phyloP scores from a whole-genome alignment of 176 grass and related monocot genomes.

The Rhynchospora breviuscula region DNA sequence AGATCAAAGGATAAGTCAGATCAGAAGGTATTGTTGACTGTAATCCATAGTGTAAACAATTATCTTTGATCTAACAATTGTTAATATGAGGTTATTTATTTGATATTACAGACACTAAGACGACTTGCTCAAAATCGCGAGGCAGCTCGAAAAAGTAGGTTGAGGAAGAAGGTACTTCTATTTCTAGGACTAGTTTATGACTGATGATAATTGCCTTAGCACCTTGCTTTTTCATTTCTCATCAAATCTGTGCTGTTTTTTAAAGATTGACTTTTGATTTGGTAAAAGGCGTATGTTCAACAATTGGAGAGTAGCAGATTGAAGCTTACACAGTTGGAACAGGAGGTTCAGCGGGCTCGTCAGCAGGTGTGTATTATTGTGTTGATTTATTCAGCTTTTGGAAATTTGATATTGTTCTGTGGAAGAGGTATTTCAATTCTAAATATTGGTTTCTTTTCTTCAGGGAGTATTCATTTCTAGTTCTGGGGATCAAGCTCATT shows the following conservation, averaged over 20 bases:
- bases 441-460: constrained; percentile 20
- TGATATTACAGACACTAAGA: constrained; percentile 50
- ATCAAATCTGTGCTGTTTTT: background rate
- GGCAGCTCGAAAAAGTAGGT: constrained; percentile 93
- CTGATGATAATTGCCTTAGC: background rate
- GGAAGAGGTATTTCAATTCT: background rate
- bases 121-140: constrained; percentile 98
- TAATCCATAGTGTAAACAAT: background rate
- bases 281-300: constrained; percentile 78
- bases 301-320: constrained; percentile 90
- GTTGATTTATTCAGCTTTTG: constrained; percentile 12
- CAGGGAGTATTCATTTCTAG: constrained; percentile 92
- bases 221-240: background rate
- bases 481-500: constrained; percentile 62
- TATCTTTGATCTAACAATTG: constrained; percentile 1
- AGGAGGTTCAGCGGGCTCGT: constrained; percentile 70
- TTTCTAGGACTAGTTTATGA: background rate
- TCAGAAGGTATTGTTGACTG: constrained; percentile 55
- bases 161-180: constrained; percentile 80
- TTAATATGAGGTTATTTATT: constrained; percentile 13
- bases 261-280: constrained; percentile 6
- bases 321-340: constrained; percentile 93
- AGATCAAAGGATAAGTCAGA: constrained; percentile 75
- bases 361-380: constrained; percentile 50
- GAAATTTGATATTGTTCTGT: constrained; percentile 5